Percentiles rank a stretch among this genome's conserved stretches.
Conservation (phyloP, 2,329 filamentous ascomycete species). For the Paecilomyces sp. region DNA sequence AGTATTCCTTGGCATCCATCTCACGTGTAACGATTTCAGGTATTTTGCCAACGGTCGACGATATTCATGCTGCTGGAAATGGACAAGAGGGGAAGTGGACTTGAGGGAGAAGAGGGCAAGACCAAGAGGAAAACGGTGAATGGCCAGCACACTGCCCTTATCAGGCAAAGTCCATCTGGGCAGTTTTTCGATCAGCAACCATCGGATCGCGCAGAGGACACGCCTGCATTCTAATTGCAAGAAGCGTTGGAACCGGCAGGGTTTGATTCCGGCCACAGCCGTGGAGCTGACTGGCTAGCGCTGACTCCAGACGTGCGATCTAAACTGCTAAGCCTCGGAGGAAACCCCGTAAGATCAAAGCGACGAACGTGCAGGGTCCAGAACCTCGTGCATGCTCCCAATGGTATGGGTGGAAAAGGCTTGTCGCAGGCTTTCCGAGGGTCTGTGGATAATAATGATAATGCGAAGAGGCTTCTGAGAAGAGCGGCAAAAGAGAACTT, state of each 20-base stretch:
- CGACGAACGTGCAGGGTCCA: neutral
- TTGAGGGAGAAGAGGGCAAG: neutral
- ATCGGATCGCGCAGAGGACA: neutral
- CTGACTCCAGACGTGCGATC: neutral
- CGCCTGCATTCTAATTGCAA: neutral
- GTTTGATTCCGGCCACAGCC: neutral
- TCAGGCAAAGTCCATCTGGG: constrained; percentile 16
- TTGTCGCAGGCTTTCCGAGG: neutral
- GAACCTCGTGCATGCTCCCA: neutral
- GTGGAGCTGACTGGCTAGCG: neutral
- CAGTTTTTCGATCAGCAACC: neutral
- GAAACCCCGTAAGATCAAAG: neutral
- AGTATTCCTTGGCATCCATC: neutral
- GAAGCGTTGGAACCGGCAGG: neutral
- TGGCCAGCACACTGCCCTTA: constrained; percentile 20
- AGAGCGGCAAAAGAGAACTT: neutral
- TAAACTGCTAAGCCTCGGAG: neutral
- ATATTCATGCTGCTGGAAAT: neutral
- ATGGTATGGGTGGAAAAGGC: neutral
- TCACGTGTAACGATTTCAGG: neutral
- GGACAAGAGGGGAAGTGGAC: neutral
- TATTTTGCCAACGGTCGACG: neutral
- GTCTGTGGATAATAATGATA: neutral
- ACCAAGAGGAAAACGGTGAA: constrained; percentile 13
- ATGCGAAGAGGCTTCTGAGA: neutral